Evolutionary conservation across 257 asterid species (phyloP).

Genomic region (Solanum dulcamara): DNA sequence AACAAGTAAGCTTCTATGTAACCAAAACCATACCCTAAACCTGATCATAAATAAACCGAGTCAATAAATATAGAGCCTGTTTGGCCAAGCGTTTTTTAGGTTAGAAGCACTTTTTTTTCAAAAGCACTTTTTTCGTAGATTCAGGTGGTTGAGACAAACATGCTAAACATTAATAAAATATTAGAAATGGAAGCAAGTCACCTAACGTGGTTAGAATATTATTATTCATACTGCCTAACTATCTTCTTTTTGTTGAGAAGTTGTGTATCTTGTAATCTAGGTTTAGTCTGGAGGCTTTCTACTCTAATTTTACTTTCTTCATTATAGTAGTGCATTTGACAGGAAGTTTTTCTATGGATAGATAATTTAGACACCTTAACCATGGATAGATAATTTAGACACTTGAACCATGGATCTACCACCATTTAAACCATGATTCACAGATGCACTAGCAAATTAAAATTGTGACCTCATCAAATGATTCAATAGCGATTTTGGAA

Average conservation of each 20-base stretch:
- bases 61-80: neutral
- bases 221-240: neutral
- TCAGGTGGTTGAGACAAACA: neutral
- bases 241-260: neutral
- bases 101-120: neutral
- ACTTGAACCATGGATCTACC: neutral
- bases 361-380: neutral
- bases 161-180: neutral
- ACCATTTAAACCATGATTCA: neutral
- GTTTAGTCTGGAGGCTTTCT: neutral
- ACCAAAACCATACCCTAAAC: neutral
- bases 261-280: neutral
- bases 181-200: neutral
- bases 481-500: neutral
- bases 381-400: neutral
- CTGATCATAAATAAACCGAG: neutral
- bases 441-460: neutral
- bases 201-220: neutral
- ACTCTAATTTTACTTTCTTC: neutral
- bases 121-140: neutral
- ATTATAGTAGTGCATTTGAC: neutral
- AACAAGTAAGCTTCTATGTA: neutral
- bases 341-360: neutral
- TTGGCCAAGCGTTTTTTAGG: neutral
- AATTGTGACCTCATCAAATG: neutral